Base-by-base conservation (phyloP, 1,139 yeast genomes). In the Suhomyces chickasaworum region DNA sequence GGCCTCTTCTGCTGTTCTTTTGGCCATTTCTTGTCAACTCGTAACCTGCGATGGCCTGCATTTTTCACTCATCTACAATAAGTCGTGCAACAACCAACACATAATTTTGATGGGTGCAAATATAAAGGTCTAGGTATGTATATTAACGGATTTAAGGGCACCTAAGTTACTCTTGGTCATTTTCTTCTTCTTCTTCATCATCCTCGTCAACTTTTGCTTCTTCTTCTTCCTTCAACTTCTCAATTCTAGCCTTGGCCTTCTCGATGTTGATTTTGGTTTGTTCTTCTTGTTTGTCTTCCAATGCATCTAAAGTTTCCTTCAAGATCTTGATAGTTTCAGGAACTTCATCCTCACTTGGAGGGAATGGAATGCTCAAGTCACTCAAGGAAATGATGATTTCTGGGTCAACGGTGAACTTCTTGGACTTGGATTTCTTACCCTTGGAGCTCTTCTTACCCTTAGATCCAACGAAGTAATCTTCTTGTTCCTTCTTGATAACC, bases 241-340 rank as follows among this genome's bases (percentile, higher is more conserved):
- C 86, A 56, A 88, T 80, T 66, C 83, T 83, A 48, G 84, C 86
- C 73, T 88, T 82, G 49, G 93, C 96, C 55, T 77, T 78, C 56
- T 80, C 88, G 56, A 86, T 75, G 66, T 87, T 86, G 65, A 79
- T 80, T 66, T 83, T 79, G 51, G 97, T 89, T 63, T 85, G 90
- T 52, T 83, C 88, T 51, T 84, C 91, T 73, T 90, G 96, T 69
- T 84, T 84, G 44, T 78, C 78, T 67, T 80, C 75, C 70, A 81
- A 87, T 55, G 83, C 84, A 45, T 73, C 75, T 64, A 89, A 80
- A 68, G 95, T 90, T 60, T 78, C 81, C 75, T 84, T 83, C 69
- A 93, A 81, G 58, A 82, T 75, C 50, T 76, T 82, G 58, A 88
- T 68, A 53, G 95, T 82, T 44, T 70, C 69, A 40, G 86, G 77